These are phyloP conservation scores for Strigomonas galati DNA, from an alignment of 208 protist genomes.

Conservation along the genomic window DNA sequence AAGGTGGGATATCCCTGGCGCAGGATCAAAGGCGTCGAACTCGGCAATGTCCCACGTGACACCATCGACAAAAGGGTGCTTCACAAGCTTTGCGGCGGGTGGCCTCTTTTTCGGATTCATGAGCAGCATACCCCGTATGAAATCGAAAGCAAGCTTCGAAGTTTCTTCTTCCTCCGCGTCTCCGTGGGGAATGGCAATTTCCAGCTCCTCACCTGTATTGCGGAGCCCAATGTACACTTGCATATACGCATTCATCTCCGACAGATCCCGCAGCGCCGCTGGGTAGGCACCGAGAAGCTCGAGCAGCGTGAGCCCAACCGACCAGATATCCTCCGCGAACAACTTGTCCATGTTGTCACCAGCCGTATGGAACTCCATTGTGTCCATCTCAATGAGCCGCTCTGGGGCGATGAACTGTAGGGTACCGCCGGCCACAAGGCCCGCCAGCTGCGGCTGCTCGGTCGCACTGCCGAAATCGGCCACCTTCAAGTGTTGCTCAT, in stretches of 20 bases:
- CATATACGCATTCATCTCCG: constrained; percentile 17
- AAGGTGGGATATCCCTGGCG: neutral
- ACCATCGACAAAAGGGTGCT: constrained; percentile 36
- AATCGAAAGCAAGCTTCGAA: constrained; percentile 29
- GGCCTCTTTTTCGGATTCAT: constrained; percentile 45
- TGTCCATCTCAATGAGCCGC: constrained; percentile 31
- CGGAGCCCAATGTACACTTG: constrained; percentile 22
- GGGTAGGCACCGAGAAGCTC: constrained; percentile 20
- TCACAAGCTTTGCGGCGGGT: constrained; percentile 53
- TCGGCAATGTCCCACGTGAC: constrained; percentile 3
- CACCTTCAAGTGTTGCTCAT: constrained; percentile 37
- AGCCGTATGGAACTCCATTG: constrained; percentile 6
- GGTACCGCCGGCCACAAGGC: constrained; percentile 39
- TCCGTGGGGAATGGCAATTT: constrained; percentile 9
- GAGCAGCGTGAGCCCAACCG: constrained; percentile 26
- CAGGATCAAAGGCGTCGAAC: too few species aligned
- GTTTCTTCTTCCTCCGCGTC: neutral
- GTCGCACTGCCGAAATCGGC: constrained; percentile 70
- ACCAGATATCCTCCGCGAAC: constrained; percentile 51
- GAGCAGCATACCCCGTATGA: constrained; percentile 63
- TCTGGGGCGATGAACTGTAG: constrained; percentile 67
- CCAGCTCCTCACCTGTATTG: constrained; percentile 16
- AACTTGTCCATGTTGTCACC: constrained; percentile 32
- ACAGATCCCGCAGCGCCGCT: constrained; percentile 6
- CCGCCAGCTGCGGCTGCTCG: constrained; percentile 17